Evolutionary conservation across 78 protist species (phyloP), one percentile per base, ranked within the genome.

Genomic region (Cavenderia fasciculata): DNA sequence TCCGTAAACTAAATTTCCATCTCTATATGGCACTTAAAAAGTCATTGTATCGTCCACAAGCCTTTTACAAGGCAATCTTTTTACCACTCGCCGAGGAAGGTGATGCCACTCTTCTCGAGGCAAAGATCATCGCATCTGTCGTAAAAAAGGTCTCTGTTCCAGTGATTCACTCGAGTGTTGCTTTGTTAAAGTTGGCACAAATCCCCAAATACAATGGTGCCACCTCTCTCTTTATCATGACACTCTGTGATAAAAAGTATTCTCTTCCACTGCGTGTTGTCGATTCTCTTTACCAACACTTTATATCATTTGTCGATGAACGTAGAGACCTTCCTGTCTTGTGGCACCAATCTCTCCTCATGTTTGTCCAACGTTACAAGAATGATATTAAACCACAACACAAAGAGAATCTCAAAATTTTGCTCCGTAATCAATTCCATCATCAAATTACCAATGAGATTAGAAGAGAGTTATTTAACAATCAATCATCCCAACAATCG

Each of bases 41-140:
- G 91, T 89, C 97, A 23, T 73, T 96, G 33, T 97, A 85, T 89
- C 94, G 97, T 72, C 98, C 99, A 14, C 95, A 90, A 2, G 99
- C 99, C 8, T 98, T 98, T 87, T 96, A 93, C 96, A 97, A 97
- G 75, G 99, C 98, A 31, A 47, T 98, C 23, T 57, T 97, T 19
- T 95, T 98, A 31, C 99, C 99, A 31, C 84, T 98, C 29, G 77
- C 90, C n/a, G 96, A 95, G 57, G 78, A 52, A n/a, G 92, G 90
- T 33, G 95, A 94, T n/a, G 52, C 77, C 66, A 72, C 98, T 29
- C 85, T 92, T 33, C 73, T 86, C n/a, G 95, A 88, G 33, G 95
- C 95, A 5, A 68, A 82, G 38, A 87, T 95, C 61, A 65, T 97
- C 21, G 91, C 94, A 25, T 23, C 74, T 21, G 86, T 95, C 19